Evolutionary conservation across 1,139 yeast species (phyloP), one percentile per base, ranked within the genome.

Genomic region (Candida buenavistaensis): DNA sequence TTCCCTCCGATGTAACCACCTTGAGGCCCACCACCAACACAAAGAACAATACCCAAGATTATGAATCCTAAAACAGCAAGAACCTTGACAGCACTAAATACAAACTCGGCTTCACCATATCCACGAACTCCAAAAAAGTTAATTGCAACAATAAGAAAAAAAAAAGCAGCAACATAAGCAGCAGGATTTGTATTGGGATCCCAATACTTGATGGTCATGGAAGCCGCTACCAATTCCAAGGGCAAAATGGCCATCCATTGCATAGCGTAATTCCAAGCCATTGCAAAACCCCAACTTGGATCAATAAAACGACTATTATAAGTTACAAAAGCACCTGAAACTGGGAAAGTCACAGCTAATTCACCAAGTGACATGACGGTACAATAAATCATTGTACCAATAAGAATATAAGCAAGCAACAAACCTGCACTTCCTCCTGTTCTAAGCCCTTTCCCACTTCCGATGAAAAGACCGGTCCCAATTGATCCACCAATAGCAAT

Each of bases 401-500:
- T 61, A 37, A 68, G 55, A 26, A 57, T 46, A 51, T 77, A 85
- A 3, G 84, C 90, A 25, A 87, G 65, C 30, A 88, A 63, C 29
- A 88, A 62, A 30, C 85, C 82, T 0, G 78, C 88, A 1, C 95
- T 89, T 2, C 96, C 96, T 38, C 90, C 95, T 32, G 64, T 58
- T 27, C 50, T 43, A 43, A 69, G 55, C 13, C 80, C 72, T 30
- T 68, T 58, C 31, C 89, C 89, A 26, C 80, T 66, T 38, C 89
- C 88, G 40, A 83, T 78, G 46, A 82, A 79, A 30, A 80, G 66
- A 30, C 89, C 90, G 5, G 94, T 84, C 59, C 96, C 95, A 44
- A 87, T 84, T 35, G 88, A 74, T 44, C 95, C 95, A 53, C 95
- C 95, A 49, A 87, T 80, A 32, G 95, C 94, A 55, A 87, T 81